A percentile compares a stretch with the other conserved stretches of the same genome.
These are phyloP conservation scores for Citrus maxima DNA, from an alignment of 345 rosid genomes.

Conservation along the genomic window DNA sequence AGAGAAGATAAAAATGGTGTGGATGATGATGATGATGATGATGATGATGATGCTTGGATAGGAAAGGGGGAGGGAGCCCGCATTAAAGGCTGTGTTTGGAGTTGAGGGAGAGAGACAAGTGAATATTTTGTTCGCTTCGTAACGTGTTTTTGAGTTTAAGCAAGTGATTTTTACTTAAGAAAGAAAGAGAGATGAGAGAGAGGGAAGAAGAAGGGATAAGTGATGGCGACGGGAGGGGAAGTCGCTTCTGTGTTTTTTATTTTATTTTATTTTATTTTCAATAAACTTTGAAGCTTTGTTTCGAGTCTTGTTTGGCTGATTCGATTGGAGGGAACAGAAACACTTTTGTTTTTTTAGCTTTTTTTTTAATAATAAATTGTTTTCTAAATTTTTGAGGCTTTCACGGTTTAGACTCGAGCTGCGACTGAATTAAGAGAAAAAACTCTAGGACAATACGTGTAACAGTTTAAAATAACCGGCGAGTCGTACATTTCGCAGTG, in stretches of 20 bases:
- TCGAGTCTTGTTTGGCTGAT: slow-evolving; percentile 12
- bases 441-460: too few relatives aligned
- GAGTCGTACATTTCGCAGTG: too few relatives aligned
- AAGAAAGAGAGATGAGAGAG: too few relatives aligned
- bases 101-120: background rate
- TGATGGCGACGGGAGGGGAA: background rate
- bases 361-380: background rate
- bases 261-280: too few relatives aligned
- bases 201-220: background rate
- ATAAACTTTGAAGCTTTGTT: background rate
- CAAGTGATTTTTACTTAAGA: background rate
- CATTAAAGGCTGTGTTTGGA: slow-evolving; percentile 14
- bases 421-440: too few relatives aligned
- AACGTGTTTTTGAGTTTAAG: background rate
- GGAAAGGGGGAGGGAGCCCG: background rate
- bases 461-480: too few relatives aligned
- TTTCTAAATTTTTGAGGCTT: too few relatives aligned
- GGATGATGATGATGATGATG: background rate
- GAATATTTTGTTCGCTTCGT: background rate
- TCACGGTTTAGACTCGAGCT: too few relatives aligned
- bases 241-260: background rate
- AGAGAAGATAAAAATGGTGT: background rate
- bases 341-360: background rate
- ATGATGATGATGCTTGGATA: background rate
- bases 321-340: slow-evolving; percentile 8